Conservation (phyloP, 371 early-diverging fungal species). For the Quaeritorhiza haematococci region DNA sequence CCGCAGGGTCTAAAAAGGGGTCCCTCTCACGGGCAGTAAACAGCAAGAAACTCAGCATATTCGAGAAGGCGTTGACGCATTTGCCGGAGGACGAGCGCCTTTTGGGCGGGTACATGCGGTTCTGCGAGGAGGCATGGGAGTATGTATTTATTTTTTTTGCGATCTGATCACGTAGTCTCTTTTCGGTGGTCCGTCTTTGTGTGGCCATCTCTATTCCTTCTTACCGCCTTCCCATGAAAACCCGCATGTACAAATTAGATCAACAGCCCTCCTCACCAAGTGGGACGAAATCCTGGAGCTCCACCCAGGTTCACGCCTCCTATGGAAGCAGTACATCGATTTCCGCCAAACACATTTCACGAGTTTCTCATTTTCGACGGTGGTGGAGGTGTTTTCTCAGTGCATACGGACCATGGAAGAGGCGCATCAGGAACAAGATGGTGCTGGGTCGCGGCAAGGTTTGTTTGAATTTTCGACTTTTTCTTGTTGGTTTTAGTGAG, state of each 20-base stretch:
- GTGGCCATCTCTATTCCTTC: too few relatives aligned
- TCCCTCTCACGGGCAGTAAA: conserved; percentile 30
- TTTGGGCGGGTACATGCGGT: conserved; percentile 52
- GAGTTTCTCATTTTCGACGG: conserved; percentile 59
- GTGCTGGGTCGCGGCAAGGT: too few relatives aligned
- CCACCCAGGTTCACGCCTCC: conserved; percentile 39
- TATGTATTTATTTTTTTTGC: conserved; percentile 29
- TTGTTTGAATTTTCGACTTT: too few relatives aligned
- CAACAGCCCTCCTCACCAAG: conserved; percentile 54
- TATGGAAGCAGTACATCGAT: conserved; percentile 76
- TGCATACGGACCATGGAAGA: conserved; percentile 37
- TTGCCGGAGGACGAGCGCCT: conserved; percentile 59
- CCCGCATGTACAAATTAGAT: conserved; percentile 20
- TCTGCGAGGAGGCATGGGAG: conserved; percentile 60
- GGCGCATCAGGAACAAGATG: too few relatives aligned
- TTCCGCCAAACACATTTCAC: conserved; percentile 67
- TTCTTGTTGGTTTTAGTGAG: too few relatives aligned
- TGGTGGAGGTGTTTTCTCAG: conserved; percentile 60
- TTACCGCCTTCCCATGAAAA: too few relatives aligned
- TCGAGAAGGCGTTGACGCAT: conserved; percentile 62
- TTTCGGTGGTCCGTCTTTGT: too few relatives aligned
- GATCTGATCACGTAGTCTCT: too few relatives aligned
- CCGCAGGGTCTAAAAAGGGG: not conserved
- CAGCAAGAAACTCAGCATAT: conserved; percentile 71
- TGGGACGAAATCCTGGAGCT: conserved; percentile 64